These are phyloP conservation scores for Rhizodiscina lignyota DNA, from an alignment of 495 filamentous ascomycete genomes.

Conservation along the genomic window DNA sequence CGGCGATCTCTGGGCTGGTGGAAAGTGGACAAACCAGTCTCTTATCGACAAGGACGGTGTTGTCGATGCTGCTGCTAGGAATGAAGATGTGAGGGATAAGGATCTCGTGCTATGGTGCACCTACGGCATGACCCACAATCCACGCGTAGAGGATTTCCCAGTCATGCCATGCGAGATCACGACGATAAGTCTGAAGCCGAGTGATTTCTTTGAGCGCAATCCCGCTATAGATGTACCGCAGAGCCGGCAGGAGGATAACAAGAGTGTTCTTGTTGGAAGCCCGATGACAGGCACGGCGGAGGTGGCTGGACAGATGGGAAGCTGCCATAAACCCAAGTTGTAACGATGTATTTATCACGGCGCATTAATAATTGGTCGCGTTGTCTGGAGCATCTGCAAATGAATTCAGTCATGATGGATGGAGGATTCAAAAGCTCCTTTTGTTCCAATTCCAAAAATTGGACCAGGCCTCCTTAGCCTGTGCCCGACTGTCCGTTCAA, in stretches of 20 bases:
- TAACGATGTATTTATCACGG: too few relatives aligned
- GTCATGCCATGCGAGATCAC: slow-evolving; percentile 17
- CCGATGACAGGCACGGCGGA: too few relatives aligned
- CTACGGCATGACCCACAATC: slow-evolving; percentile 17
- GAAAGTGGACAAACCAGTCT: slow-evolving; percentile 15
- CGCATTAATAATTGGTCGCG: too few relatives aligned
- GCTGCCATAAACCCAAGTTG: too few relatives aligned
- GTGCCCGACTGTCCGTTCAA: too few relatives aligned
- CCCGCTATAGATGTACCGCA: slow-evolving; percentile 13
- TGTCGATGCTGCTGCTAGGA: slow-evolving; percentile 6
- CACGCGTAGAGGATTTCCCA: slow-evolving; percentile 16
- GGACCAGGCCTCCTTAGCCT: too few relatives aligned
- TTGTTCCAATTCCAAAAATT: too few relatives aligned
- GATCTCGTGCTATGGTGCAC: slow-evolving; percentile 16
- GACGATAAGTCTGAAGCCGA: slow-evolving; percentile 13
- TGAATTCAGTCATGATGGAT: too few relatives aligned
- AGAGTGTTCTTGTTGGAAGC: slow-evolving; percentile 12
- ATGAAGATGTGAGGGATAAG: slow-evolving; percentile 7
- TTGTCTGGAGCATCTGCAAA: too few relatives aligned
- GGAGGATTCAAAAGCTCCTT: too few relatives aligned
- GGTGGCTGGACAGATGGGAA: too few relatives aligned
- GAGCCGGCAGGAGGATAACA: slow-evolving; percentile 8
- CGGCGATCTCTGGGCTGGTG: slow-evolving; percentile 15
- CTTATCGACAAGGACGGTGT: slow-evolving; percentile 6
- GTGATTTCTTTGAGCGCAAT: slow-evolving; percentile 15